phyloP scores from a whole-genome alignment of 2,329 filamentous ascomycete genomes.

The Fonsecaea pugnacius region DNA sequence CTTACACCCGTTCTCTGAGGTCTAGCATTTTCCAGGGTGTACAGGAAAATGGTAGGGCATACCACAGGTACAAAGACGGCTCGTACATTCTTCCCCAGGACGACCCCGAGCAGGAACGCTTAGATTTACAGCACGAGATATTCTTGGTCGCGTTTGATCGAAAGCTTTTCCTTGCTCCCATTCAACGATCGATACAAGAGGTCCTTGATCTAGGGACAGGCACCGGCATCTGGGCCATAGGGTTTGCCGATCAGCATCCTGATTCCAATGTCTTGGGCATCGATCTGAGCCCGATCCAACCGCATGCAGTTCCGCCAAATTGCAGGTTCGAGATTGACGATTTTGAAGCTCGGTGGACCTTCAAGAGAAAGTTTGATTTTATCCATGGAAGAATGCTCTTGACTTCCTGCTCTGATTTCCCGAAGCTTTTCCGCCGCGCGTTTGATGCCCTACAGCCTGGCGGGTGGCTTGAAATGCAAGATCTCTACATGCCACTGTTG shows the following conservation, averaged over 20 bases:
- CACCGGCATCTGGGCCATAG: constrained; percentile 33
- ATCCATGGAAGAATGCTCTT: constrained; percentile 40
- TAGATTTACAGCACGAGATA: constrained; percentile 36
- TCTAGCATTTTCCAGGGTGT: constrained; percentile 21
- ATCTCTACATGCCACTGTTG: constrained; percentile 35
- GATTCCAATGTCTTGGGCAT: constrained; percentile 30
- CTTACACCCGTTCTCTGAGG: constrained; percentile 17
- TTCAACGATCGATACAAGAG: constrained; percentile 16
- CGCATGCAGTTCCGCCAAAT: constrained; percentile 39
- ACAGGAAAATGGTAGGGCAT: constrained; percentile 37
- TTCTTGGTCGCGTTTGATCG: constrained; percentile 18
- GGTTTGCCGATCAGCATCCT: constrained; percentile 37
- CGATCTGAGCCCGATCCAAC: constrained; percentile 36
- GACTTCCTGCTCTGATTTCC: constrained; percentile 43
- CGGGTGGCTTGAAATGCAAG: constrained; percentile 47
- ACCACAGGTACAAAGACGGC: constrained; percentile 33
- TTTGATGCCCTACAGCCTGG: constrained; percentile 37
- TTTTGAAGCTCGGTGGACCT: constrained; percentile 35
- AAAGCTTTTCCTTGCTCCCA: constrained; percentile 24
- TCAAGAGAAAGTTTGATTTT: constrained; percentile 36
- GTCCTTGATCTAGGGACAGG: constrained; percentile 35
- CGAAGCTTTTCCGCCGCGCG: constrained; percentile 40
- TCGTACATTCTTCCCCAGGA: constrained; percentile 40
- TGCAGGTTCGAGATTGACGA: constrained; percentile 42
- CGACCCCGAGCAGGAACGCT: constrained; percentile 43